Conservation (phyloP, 2,329 filamentous ascomycete genomes). For the Penicillium hordei region DNA sequence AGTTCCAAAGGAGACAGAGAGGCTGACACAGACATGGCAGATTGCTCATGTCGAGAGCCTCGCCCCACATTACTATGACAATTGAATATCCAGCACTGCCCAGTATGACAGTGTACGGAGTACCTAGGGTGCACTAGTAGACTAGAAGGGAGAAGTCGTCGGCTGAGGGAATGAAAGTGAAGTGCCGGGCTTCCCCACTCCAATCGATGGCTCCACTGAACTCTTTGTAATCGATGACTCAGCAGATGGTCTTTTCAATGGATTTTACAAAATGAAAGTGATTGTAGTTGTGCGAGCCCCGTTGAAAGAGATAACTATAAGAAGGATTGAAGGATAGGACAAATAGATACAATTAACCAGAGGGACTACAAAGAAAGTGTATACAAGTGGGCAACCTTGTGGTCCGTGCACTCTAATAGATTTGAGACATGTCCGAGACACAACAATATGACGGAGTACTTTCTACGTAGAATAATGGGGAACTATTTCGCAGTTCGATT, state of each 20-base stretch:
- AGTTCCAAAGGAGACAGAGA: conserved; percentile 13
- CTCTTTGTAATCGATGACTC: conserved; percentile 26
- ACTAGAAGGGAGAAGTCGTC: conserved; percentile 2
- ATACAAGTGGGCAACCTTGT: not conserved
- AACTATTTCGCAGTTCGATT: not conserved
- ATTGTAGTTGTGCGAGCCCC: no score
- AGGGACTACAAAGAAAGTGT: not conserved
- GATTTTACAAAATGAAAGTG: not conserved
- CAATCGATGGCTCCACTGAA: conserved; percentile 13
- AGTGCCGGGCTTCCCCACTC: conserved; percentile 26
- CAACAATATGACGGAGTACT: no score
- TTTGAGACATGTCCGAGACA: not conserved
- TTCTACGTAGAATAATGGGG: not conserved
- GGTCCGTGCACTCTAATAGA: not conserved
- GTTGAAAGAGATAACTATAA: not conserved
- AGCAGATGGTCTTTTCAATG: conserved; percentile 1
- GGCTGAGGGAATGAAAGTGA: conserved; percentile 17
- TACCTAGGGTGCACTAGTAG: not conserved
- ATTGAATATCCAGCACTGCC: not conserved
- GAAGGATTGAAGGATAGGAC: no score
- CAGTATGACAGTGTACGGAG: not conserved
- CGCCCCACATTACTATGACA: conserved; percentile 17
- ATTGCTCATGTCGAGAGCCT: conserved; percentile 26
- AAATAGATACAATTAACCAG: not conserved
- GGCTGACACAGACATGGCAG: conserved; percentile 24